A percentile compares a stretch with the other conserved stretches of the same genome.
Evolutionary conservation across 2,329 filamentous ascomycete genomes (phyloP).

Genomic region (Trichoderma polysporum): DNA sequence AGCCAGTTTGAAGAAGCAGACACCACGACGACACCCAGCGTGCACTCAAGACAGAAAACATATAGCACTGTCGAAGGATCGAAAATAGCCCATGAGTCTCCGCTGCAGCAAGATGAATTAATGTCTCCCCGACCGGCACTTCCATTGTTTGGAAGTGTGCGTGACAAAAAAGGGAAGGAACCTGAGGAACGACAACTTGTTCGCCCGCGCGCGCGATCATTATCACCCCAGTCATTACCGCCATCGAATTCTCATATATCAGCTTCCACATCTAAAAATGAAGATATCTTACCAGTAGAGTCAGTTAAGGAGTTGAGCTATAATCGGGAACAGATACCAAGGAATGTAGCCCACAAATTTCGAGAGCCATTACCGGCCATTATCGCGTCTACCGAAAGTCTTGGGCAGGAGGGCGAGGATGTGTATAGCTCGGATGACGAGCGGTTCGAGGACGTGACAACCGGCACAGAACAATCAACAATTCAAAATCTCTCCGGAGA

Average conservation of each 20-base stretch:
- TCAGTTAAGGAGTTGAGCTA: slow-evolving; percentile 60
- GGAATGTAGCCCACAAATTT: slow-evolving; percentile 55
- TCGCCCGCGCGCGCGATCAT: slow-evolving; percentile 40
- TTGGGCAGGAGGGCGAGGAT: slow-evolving; percentile 62
- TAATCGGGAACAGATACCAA: slow-evolving; percentile 55
- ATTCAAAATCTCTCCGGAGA: not conserved
- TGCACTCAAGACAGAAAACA: slow-evolving; percentile 49
- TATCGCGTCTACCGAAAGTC: slow-evolving; percentile 67
- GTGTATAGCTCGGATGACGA: slow-evolving; percentile 36
- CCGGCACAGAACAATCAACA: not conserved
- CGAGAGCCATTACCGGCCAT: slow-evolving; percentile 68
- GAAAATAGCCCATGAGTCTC: slow-evolving; percentile 47
- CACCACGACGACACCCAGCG: slow-evolving; percentile 38
- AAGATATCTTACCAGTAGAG: slow-evolving; percentile 26
- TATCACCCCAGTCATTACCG: not conserved
- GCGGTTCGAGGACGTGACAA: not conserved
- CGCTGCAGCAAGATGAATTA: slow-evolving; percentile 60
- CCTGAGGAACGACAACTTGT: slow-evolving; percentile 58
- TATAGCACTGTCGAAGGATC: slow-evolving; percentile 49
- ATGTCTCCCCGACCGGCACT: slow-evolving; percentile 75
- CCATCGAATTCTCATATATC: not conserved
- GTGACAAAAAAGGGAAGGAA: slow-evolving; percentile 58
- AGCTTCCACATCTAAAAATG: not conserved
- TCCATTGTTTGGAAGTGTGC: slow-evolving; percentile 73
- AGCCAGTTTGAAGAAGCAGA: slow-evolving; percentile 34